Evolutionary conservation across 2,329 filamentous ascomycete species (phyloP).

Genomic region (Cucurbitaria berberidis): DNA sequence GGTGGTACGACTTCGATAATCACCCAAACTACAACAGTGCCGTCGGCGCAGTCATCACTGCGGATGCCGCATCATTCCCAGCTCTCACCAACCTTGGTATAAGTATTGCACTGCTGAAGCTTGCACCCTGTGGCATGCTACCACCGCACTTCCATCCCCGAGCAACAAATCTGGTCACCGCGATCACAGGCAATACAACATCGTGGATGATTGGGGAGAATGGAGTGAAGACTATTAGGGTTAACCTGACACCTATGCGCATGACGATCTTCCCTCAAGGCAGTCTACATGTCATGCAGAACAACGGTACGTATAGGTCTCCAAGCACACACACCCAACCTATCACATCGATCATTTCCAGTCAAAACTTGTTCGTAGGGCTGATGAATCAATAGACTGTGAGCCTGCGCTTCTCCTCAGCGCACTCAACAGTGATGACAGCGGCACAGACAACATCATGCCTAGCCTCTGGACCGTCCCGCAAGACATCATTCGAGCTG

Average conservation of each 20-base stretch:
- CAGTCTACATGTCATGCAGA: slow-evolving; percentile 59
- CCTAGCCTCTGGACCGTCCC: slow-evolving; percentile 53
- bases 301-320: slow-evolving; percentile 50
- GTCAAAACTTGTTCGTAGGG: background rate
- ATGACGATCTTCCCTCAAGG: slow-evolving; percentile 60
- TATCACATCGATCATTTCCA: background rate
- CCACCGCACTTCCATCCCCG: slow-evolving; percentile 59
- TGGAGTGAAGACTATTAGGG: slow-evolving; percentile 52
- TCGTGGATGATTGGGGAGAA: slow-evolving; percentile 62
- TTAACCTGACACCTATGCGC: slow-evolving; percentile 52
- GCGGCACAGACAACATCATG: slow-evolving; percentile 57
- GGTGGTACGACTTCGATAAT: slow-evolving; percentile 58
- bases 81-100: slow-evolving; percentile 56
- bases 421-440: slow-evolving; percentile 57
- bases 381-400: slow-evolving; percentile 48
- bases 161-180: slow-evolving; percentile 58
- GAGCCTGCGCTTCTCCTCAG: slow-evolving; percentile 58
- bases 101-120: slow-evolving; percentile 54
- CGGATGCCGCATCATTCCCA: slow-evolving; percentile 60
- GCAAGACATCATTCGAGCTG: slow-evolving; percentile 51
- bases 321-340: background rate
- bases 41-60: slow-evolving; percentile 58
- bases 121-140: slow-evolving; percentile 61
- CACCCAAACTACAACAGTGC: slow-evolving; percentile 54
- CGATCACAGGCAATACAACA: slow-evolving; percentile 56